Evolutionary conservation across 208 protist species (phyloP).

Genomic region (Crithidia bombi): DNA sequence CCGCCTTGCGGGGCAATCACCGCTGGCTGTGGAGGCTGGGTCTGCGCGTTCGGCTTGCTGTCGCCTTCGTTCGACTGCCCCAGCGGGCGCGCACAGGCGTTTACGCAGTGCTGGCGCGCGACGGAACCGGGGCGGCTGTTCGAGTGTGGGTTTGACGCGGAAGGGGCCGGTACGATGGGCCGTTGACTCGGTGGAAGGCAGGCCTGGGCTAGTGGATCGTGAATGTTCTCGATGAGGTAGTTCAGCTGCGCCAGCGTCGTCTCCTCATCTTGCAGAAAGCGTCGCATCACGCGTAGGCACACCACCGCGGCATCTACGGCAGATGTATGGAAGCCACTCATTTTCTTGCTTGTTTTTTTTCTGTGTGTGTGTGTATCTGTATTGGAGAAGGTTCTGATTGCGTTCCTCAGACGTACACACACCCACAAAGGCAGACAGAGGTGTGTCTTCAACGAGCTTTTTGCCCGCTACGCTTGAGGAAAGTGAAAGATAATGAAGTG

Average conservation of each 20-base stretch:
- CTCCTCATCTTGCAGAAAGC: constrained; percentile 70
- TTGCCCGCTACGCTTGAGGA: no score
- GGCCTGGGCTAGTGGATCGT: constrained; percentile 31
- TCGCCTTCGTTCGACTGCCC: neutral
- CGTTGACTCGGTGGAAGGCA: constrained; percentile 33
- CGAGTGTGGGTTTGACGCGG: neutral
- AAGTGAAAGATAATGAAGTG: no score
- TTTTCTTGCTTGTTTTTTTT: neutral
- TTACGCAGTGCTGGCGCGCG: neutral
- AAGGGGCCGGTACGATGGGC: constrained; percentile 1
- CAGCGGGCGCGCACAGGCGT: neutral
- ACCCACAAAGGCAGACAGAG: neutral
- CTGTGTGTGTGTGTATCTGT: neutral
- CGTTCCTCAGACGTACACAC: neutral
- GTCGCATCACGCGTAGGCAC: constrained; percentile 57
- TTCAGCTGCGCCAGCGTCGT: constrained; percentile 50
- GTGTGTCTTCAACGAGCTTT: no score
- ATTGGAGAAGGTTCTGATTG: constrained; percentile 13
- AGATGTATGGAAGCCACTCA: constrained; percentile 19
- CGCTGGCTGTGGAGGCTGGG: constrained; percentile 24
- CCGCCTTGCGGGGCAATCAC: neutral
- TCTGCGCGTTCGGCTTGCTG: neutral
- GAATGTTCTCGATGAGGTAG: constrained; percentile 75
- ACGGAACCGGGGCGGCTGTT: neutral
- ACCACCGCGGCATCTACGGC: constrained; percentile 26